A percentile compares a stretch with the other conserved stretches of the same genome.
Conservation (phyloP, 768 basidiomycete genomes). For the Termitomyces sp. region DNA sequence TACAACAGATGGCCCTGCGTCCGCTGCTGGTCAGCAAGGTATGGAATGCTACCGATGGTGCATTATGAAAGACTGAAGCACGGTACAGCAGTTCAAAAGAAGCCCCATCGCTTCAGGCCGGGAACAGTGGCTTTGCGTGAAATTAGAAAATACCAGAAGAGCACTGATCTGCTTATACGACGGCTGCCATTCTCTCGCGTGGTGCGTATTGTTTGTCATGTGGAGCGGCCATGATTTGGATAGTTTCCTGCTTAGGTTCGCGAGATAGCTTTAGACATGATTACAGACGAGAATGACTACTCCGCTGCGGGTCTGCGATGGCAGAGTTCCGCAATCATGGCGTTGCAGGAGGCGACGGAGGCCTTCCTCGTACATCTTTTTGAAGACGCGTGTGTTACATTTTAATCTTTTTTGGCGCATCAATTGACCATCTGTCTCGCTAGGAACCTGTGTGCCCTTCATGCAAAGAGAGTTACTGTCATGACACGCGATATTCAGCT, state of each 20-base stretch:
- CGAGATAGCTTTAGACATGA: slow-evolving; percentile 91
- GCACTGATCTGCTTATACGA: slow-evolving; percentile 80
- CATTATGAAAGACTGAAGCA: neutral
- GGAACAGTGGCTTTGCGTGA: slow-evolving; percentile 89
- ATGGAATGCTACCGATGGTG: neutral
- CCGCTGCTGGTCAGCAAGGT: slow-evolving; percentile 5
- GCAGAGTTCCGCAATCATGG: slow-evolving; percentile 93
- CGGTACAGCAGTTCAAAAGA: slow-evolving; percentile 23
- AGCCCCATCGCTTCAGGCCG: slow-evolving; percentile 72
- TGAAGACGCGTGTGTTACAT: slow-evolving; percentile 89
- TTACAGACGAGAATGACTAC: slow-evolving; percentile 65
- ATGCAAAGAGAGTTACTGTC: slow-evolving; percentile 96
- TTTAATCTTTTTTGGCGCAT: neutral
- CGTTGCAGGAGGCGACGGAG: slow-evolving; percentile 95
- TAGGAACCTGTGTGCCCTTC: slow-evolving; percentile 94
- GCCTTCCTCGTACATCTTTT: slow-evolving; percentile 94
- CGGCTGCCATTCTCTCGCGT: slow-evolving; percentile 91
- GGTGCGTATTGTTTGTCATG: slow-evolving; percentile 41
- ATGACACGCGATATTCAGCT: slow-evolving; percentile 98
- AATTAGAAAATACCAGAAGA: slow-evolving; percentile 92
- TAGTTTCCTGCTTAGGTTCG: slow-evolving; percentile 64
- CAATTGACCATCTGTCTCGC: slow-evolving; percentile 2
- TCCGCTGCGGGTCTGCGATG: slow-evolving; percentile 67
- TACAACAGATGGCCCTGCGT: slow-evolving; percentile 16
- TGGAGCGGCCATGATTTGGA: neutral